Evolutionary conservation across 805 yeast species (phyloP), one percentile per base, ranked within the genome.

Genomic region (Sugiyamaella marilandica): DNA sequence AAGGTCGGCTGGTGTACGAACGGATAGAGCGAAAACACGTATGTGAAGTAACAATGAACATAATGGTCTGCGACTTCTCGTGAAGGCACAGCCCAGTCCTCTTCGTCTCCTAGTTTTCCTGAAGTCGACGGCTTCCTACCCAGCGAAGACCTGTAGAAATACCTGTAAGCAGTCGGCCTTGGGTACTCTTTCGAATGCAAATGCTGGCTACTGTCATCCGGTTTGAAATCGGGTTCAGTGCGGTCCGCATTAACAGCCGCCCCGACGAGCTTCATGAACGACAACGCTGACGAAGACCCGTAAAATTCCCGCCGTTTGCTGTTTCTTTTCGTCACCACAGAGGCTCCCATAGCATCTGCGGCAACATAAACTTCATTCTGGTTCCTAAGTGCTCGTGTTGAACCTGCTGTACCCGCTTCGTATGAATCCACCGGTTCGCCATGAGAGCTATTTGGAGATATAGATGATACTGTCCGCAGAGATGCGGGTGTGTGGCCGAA

Each of bases 1-100:
- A 62, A 62, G 19, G 62, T 58, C 3, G 65, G 65, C 45, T 50
- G 50, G 41, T 63, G 67, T 26, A 63, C 55, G 51, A 63, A 62
- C 2, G 67, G 67, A 35, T 60, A 62, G 21, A 62, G 52, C 10
- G 62, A 52, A 43, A 62, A 62, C n/a, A 63, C 61, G 49, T 50
- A 60, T 18, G 54, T 58, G 45, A 63, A 61, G 45, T 63, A 63
- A 26, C 54, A 55, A n/a, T 49, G 53, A 24, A 63, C 57, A 49
- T 60, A 61, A 10, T 48, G 49, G 47, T 63, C 67, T 10, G 67
- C 67, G 5, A 61, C 36, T 8, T 51, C 47, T 45, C 61, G 51
- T 26, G 65, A 63, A 2, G 67, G 67, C 29, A 59, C 43, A 1
- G 47, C 52, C 52, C 53, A 50, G 41, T 50, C 49, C 16, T 50